Conservation (phyloP, 2,329 filamentous ascomycete species). For the Sordariomycetes sp. region DNA sequence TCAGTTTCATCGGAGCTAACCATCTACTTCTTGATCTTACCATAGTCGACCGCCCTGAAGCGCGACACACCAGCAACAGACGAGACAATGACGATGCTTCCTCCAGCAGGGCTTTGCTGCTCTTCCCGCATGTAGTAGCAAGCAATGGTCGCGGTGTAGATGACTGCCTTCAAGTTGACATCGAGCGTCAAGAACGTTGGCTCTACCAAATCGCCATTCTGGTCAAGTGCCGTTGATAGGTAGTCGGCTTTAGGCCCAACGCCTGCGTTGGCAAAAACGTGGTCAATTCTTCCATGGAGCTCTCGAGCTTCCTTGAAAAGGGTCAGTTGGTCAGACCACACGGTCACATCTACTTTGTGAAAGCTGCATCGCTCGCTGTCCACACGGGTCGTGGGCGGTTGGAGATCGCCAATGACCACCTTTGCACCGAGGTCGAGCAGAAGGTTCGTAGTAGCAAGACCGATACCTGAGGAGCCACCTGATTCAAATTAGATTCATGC, state of each 20-base stretch:
- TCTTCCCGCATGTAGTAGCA: conserved; percentile 37
- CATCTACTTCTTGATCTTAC: too few species aligned
- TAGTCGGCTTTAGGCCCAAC: conserved; percentile 36
- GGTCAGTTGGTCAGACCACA: conserved; percentile 37
- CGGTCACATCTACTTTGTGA: conserved; percentile 34
- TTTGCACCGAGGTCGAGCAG: conserved; percentile 43
- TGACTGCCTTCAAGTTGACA: conserved; percentile 37
- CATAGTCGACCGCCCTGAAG: conserved; percentile 42
- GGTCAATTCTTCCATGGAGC: conserved; percentile 66
- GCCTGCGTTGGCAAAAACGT: conserved; percentile 64
- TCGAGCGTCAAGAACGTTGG: conserved; percentile 33
- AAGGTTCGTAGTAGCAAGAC: conserved; percentile 42
- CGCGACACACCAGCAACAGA: conserved; percentile 42
- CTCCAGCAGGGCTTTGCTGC: conserved; percentile 25
- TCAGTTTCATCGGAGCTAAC: neutral
- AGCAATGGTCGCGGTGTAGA: conserved; percentile 39
- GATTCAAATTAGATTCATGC: neutral
- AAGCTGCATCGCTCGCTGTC: conserved; percentile 23
- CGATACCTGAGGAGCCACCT: conserved; percentile 52
- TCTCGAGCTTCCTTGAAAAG: conserved; percentile 42
- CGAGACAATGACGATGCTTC: conserved; percentile 44
- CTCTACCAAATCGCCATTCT: conserved; percentile 36
- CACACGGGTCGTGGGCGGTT: conserved; percentile 22
- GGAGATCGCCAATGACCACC: conserved; percentile 46
- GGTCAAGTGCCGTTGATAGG: conserved; percentile 34